These are phyloP conservation scores for Penicillium egyptiacum DNA, from an alignment of 495 filamentous ascomycete genomes.

Conservation along the genomic window DNA sequence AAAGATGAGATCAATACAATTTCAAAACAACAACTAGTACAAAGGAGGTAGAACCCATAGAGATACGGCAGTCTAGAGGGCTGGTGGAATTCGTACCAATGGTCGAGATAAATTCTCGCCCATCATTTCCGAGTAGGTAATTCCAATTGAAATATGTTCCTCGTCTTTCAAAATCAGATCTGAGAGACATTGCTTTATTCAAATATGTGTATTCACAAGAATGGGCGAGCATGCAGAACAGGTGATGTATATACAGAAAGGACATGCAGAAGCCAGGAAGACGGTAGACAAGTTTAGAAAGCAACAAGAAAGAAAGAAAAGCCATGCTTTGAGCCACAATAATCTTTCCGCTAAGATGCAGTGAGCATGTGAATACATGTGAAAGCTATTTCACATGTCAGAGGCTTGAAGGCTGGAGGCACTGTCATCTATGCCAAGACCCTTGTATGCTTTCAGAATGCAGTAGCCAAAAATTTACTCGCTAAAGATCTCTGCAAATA, in stretches of 20 bases:
- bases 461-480: conserved; percentile 14
- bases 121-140: background rate
- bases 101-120: background rate
- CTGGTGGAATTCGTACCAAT: background rate
- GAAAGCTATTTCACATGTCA: conserved; percentile 23
- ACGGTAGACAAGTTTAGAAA: conserved; percentile 15
- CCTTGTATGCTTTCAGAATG: conserved; percentile 18
- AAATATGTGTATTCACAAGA: conserved; percentile 1
- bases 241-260: conserved; percentile 14
- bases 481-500: conserved; percentile 17
- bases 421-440: conserved; percentile 24
- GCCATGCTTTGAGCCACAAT: conserved; percentile 11
- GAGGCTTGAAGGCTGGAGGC: conserved; percentile 8
- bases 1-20: background rate
- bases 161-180: background rate
- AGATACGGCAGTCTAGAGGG: background rate
- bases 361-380: conserved; percentile 18
- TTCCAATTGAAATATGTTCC: background rate
- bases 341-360: conserved; percentile 2
- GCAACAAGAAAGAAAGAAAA: background rate
- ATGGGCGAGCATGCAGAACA: conserved; percentile 4
- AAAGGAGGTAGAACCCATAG: background rate
- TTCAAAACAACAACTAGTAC: background rate
- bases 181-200: conserved; percentile 6
- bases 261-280: conserved; percentile 13